Evolutionary conservation across 345 rosid species (phyloP), one percentile per base, ranked within the genome.

Genomic region (Euphorbia pulcherrima): DNA sequence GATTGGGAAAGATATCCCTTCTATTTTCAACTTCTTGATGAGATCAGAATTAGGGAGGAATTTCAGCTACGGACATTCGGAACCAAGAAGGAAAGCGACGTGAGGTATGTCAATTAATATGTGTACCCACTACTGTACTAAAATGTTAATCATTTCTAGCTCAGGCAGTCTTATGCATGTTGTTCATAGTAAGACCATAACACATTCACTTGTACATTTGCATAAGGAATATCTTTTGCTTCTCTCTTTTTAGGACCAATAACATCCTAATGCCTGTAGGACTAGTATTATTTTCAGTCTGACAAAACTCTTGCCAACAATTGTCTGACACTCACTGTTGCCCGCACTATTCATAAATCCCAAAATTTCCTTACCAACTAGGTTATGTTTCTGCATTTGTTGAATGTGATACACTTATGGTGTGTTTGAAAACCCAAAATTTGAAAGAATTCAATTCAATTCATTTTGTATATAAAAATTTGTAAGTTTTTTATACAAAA

Each of bases 41-140:
- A 90, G 78, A 89, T 93, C 75, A 85, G 79, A 80, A 80, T 85
- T 84, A 85, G 97, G 75, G 96, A 90, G 68, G 92, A 86, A 70
- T 90, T 88, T 83, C 96, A 93, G 64, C 72, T 89, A 55, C 82
- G 90, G 82, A 90, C 94, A 58, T 93, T 81, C 68, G 98, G 97
- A 54, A 90, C 98, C 78, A 93, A 93, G 76, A 85, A 75, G 64
- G 98, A 93, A 77, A 75, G 83, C 20, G 96, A 87, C 73, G 89
- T 93, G 21, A 90, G 97, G 97, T 93, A 81, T 56, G 73, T 57
- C 21, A 65, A 51, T 35, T 39, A 41, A 65, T 44, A 55, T 44
- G 14, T 62, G 50, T 68, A 39, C 64, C 50, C 33, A 12, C 23
- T 37, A 12, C 23, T 37, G 6, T n/a, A 0, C 52, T 58, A 16